phyloP scores from a whole-genome alignment of 1,284 basidiomycete genomes.

The Ceratobasidium sp. region DNA sequence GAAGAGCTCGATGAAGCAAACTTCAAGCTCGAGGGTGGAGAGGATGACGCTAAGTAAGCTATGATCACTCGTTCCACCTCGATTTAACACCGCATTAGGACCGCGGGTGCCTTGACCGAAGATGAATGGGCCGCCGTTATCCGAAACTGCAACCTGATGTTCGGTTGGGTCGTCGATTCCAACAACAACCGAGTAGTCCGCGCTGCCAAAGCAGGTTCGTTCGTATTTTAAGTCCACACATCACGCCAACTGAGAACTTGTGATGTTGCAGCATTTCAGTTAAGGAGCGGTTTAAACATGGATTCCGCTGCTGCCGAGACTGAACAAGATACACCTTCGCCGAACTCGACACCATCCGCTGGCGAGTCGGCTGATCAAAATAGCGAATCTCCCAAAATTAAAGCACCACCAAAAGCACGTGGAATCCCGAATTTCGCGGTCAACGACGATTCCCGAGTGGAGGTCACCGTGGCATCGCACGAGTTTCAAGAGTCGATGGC shows the following conservation, averaged over 20 bases:
- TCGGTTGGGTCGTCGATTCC: not conserved
- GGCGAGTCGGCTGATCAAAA: not conserved
- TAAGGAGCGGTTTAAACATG: not conserved
- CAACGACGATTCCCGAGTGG: not conserved
- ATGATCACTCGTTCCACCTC: not conserved
- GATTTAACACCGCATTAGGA: not conserved
- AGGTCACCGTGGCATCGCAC: not conserved
- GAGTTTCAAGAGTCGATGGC: slow-evolving; percentile 19
- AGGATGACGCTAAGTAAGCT: not conserved
- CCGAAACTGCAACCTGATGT: slow-evolving; percentile 12
- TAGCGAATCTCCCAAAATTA: no score
- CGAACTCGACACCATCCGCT: not conserved
- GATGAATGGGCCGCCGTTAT: slow-evolving; percentile 9
- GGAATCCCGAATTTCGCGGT: slow-evolving; percentile 6
- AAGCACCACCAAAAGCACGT: not conserved
- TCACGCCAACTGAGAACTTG: not conserved
- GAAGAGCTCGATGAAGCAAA: not conserved
- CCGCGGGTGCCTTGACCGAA: not conserved
- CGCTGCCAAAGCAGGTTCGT: slow-evolving; percentile 6
- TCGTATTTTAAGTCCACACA: not conserved
- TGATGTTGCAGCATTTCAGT: not conserved
- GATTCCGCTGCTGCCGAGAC: not conserved
- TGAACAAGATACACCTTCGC: not conserved
- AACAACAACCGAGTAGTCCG: not conserved
- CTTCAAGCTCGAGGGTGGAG: not conserved